These are phyloP conservation scores for Neurospora sublineolata DNA, from an alignment of 495 filamentous ascomycete genomes.

Conservation along the genomic window DNA sequence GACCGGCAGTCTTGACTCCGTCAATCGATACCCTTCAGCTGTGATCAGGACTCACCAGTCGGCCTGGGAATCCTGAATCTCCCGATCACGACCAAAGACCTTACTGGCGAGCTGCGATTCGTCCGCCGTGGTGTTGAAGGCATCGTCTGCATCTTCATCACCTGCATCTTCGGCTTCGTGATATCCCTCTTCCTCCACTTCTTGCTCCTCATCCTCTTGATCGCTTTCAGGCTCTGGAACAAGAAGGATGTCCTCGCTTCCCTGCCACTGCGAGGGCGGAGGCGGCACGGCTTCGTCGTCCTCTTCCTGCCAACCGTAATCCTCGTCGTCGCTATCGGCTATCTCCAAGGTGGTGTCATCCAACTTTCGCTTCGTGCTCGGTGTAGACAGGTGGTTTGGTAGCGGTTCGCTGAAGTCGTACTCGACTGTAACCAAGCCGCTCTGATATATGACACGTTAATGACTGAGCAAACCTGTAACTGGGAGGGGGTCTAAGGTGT, in stretches of 20 bases:
- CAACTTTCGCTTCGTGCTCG: constrained; percentile 33
- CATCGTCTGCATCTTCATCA: background rate
- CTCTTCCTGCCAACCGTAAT: constrained; percentile 40
- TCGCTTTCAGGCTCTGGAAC: constrained; percentile 17
- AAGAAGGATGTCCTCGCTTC: constrained; percentile 39
- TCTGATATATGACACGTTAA: constrained; percentile 4
- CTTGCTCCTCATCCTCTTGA: constrained; percentile 20
- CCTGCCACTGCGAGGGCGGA: constrained; percentile 41
- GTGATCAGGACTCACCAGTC: background rate
- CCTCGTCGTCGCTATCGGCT: constrained; percentile 40
- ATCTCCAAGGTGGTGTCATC: constrained; percentile 33
- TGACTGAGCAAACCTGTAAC: constrained; percentile 12
- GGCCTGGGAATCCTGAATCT: background rate
- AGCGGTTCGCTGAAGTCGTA: constrained; percentile 16
- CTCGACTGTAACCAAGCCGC: constrained; percentile 16
- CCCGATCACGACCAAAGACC: background rate
- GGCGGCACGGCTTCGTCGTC: constrained; percentile 33
- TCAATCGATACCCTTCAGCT: background rate
- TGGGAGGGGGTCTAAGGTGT: constrained; percentile 9
- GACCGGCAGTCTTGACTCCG: background rate
- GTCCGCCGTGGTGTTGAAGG: background rate
- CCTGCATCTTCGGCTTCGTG: background rate
- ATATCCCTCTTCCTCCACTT: background rate
- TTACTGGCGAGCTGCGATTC: background rate
- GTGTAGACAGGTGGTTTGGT: constrained; percentile 16